These are phyloP conservation scores for Globisporangium nunn DNA, from an alignment of 352 stramenopile genomes.

Conservation along the genomic window DNA sequence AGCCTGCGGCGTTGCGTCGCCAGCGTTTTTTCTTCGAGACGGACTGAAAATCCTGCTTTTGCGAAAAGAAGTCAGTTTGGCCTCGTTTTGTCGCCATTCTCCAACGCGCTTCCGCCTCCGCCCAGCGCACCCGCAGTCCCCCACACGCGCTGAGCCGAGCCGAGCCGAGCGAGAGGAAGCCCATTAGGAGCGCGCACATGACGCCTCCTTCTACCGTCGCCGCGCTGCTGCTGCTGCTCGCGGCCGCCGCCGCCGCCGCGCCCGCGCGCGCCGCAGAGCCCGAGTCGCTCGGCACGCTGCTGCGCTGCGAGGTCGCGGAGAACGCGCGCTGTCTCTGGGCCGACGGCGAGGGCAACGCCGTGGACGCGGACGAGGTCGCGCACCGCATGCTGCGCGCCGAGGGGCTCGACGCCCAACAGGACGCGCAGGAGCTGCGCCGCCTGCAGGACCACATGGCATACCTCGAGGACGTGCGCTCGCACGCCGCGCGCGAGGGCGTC, in stretches of 20 bases:
- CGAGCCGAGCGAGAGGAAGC: neutral
- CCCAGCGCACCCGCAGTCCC: neutral
- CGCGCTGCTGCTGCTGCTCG: conserved; percentile 6
- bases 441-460: conserved; percentile 59
- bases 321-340: conserved; percentile 44
- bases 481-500: conserved; percentile 29
- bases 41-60: too few relatives aligned
- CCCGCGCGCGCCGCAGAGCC: conserved; percentile 1
- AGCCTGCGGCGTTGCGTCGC: too few relatives aligned
- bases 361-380: conserved; percentile 38
- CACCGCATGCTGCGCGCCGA: conserved; percentile 51
- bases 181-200: neutral
- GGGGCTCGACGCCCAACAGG: conserved; percentile 17
- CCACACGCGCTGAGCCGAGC: neutral
- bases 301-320: conserved; percentile 21
- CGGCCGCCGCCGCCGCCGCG: conserved; percentile 4
- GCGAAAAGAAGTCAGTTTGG: too few relatives aligned
- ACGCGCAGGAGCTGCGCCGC: conserved; percentile 33
- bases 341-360: conserved; percentile 26
- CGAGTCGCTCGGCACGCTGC: conserved; percentile 50
- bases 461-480: conserved; percentile 55
- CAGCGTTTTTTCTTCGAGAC: too few relatives aligned
- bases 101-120: too few relatives aligned
- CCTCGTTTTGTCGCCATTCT: too few relatives aligned
- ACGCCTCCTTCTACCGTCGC: conserved; percentile 3